phyloP scores from a whole-genome alignment of 1,284 basidiomycete genomes.

The Amylostereum chailletii region DNA sequence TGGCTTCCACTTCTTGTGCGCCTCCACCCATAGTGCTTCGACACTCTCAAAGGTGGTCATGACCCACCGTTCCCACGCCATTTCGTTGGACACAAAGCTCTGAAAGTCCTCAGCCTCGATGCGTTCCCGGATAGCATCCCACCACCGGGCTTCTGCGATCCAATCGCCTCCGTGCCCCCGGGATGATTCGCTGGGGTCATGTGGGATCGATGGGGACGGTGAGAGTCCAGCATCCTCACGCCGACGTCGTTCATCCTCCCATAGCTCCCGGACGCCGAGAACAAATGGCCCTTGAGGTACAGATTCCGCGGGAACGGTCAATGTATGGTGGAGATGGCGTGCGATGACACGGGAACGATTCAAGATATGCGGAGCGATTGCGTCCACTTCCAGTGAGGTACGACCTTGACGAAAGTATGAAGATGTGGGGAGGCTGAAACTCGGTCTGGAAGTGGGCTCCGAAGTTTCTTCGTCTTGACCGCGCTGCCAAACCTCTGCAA shows the following conservation, averaged over 20 bases:
- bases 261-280: constrained; percentile 83
- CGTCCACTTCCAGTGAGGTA: constrained; percentile 81
- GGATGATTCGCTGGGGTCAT: constrained; percentile 54
- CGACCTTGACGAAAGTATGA: constrained; percentile 61
- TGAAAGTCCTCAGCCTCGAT: constrained; percentile 41
- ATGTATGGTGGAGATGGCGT: constrained; percentile 69
- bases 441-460: constrained; percentile 20
- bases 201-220: constrained; percentile 60
- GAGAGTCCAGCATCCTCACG: constrained; percentile 56
- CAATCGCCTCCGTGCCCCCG: constrained; percentile 52
- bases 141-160: constrained; percentile 63
- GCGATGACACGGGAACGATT: constrained; percentile 67
- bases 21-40: constrained; percentile 62
- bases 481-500: constrained; percentile 52
- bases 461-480: constrained; percentile 21
- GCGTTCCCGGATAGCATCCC: constrained; percentile 51
- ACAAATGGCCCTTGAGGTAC: constrained; percentile 72
- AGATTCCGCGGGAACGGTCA: constrained; percentile 46
- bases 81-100: constrained; percentile 19
- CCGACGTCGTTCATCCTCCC: constrained; percentile 86
- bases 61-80: constrained; percentile 53
- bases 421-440: constrained; percentile 20
- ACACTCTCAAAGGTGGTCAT: constrained; percentile 87
- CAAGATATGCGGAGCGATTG: constrained; percentile 73
- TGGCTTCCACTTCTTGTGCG: constrained; percentile 51